Base-by-base conservation (phyloP, 2,329 filamentous ascomycete species). In the Achaetomium macrosporum region DNA sequence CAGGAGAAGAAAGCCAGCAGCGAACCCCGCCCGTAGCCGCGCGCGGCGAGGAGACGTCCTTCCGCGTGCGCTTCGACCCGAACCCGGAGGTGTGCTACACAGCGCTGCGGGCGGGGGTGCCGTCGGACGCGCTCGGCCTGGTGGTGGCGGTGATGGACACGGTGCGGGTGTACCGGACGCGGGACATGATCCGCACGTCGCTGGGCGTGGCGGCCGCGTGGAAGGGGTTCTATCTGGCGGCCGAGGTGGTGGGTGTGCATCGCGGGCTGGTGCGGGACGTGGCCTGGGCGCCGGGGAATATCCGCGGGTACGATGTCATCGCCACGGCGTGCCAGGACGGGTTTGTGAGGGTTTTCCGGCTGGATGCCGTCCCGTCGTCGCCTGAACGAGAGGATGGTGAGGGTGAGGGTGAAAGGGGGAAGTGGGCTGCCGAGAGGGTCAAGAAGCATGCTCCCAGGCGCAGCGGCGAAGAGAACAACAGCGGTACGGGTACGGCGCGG, bases 251-350 rank as follows among this genome's bases (percentile, higher is more conserved):
- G 1, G 48, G 45, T 4, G 43, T 49, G 16, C 88, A 96, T 62
- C 77, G 81, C 8, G 84, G 85, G 1, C 76, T 97, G 37, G 87
- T 96, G 7, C 79, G 92, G 44, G 91, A 96, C 66, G 81, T 96
- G 1, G 85, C 89, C 2, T 99, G 93, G 93, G 90, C 92, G 1
- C 87, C 90, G 44, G 92, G 90, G 12, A 95, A 90, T 59, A 90
- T 95, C 63, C 77, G 91, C 37, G 92, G 92, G 1, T 92, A 89
- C 67, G 93, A 99, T 68, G 79, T 92, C 53, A 80, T 97, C 61
- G 93, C 92, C 3, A 95, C 91, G 6, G 92, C 90, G 2, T 93
- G 89, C 66, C 95, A 95, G 68, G 93, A 99, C 66, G 92, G 93
- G 3, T 85, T 83, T 61, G 83, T 96, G 39, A 81, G 92, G 39